Percentiles rank a stretch among this genome's conserved stretches.
Evolutionary conservation across 2,329 filamentous ascomycete genomes (phyloP).

Genomic region (Neopestalotiopsis rosae): DNA sequence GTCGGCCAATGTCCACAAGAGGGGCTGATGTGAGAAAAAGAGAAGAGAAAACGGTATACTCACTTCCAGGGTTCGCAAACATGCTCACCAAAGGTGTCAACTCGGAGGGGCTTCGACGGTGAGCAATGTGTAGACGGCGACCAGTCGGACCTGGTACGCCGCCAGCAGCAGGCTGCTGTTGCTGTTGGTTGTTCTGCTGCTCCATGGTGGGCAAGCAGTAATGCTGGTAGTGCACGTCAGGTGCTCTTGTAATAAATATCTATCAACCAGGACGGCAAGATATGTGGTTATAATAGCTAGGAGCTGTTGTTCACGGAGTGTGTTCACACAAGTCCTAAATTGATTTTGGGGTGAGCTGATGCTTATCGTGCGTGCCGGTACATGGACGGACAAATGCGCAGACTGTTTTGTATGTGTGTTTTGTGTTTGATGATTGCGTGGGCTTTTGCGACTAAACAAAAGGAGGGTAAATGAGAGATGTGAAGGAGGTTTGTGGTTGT

Average conservation of each 20-base stretch:
- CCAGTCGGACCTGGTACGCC: conserved; percentile 77
- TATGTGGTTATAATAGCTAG: conserved; percentile 8
- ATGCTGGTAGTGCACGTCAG: conserved; percentile 48
- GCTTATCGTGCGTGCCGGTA: conserved; percentile 23
- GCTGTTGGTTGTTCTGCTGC: conserved; percentile 43
- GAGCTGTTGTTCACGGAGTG: background rate
- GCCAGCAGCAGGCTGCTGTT: conserved; percentile 52
- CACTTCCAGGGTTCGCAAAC: conserved; percentile 71
- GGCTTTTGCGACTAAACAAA: conserved; percentile 44
- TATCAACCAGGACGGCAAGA: conserved; percentile 16
- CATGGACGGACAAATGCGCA: conserved; percentile 27
- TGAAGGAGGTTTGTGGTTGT: conserved; percentile 45
- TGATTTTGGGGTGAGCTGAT: conserved; percentile 26
- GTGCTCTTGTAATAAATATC: conserved; percentile 46
- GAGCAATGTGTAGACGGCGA: conserved; percentile 94
- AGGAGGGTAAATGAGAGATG: conserved; percentile 49
- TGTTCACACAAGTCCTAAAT: background rate
- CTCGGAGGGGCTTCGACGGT: conserved; percentile 96
- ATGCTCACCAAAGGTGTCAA: conserved; percentile 97
- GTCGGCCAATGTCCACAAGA: background rate
- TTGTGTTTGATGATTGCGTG: conserved; percentile 29
- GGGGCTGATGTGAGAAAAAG: conserved; percentile 6
- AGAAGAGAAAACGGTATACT: conserved; percentile 41
- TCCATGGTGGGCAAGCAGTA: conserved; percentile 44
- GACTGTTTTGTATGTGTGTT: conserved; percentile 8